Evolutionary conservation across 441 rosid species (phyloP).

Genomic region (Theobroma grandiflorum): DNA sequence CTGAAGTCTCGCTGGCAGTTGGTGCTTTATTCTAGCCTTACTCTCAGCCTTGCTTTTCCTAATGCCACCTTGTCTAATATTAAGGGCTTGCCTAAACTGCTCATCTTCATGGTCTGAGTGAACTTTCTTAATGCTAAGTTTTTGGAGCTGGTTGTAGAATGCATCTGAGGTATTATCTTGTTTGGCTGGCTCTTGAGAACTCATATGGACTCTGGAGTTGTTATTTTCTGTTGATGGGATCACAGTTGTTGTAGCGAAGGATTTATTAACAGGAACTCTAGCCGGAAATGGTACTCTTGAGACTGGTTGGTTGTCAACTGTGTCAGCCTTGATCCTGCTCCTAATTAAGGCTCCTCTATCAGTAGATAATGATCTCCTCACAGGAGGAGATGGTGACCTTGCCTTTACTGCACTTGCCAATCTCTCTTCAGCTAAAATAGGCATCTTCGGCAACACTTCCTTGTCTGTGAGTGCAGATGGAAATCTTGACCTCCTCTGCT

Average conservation of each 20-base stretch:
- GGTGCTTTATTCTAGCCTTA: constrained; percentile 70
- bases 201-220: constrained; percentile 36
- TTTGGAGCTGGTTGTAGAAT: constrained; percentile 55
- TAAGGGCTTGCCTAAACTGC: constrained; percentile 77
- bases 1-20: constrained; percentile 59
- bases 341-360: constrained; percentile 75
- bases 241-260: constrained; percentile 51
- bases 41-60: constrained; percentile 70
- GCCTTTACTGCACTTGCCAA: constrained; percentile 47
- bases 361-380: constrained; percentile 79
- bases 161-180: constrained; percentile 55
- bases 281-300: constrained; percentile 88
- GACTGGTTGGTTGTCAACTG: constrained; percentile 59
- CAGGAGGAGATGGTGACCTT: constrained; percentile 81
- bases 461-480: constrained; percentile 71
- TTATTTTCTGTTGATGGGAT: constrained; percentile 54
- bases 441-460: constrained; percentile 58
- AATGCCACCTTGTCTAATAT: constrained; percentile 80
- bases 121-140: constrained; percentile 57
- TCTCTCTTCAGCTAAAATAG: constrained; percentile 60
- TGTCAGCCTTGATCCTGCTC: constrained; percentile 64
- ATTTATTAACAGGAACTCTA: constrained; percentile 72
- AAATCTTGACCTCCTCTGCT: constrained; percentile 81
- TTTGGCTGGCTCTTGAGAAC: constrained; percentile 42
- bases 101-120: constrained; percentile 78